A percentile compares a stretch with the other conserved stretches of the same genome.
Conservation (phyloP, 2,329 filamentous ascomycete species). For the Aphanocladium album region DNA sequence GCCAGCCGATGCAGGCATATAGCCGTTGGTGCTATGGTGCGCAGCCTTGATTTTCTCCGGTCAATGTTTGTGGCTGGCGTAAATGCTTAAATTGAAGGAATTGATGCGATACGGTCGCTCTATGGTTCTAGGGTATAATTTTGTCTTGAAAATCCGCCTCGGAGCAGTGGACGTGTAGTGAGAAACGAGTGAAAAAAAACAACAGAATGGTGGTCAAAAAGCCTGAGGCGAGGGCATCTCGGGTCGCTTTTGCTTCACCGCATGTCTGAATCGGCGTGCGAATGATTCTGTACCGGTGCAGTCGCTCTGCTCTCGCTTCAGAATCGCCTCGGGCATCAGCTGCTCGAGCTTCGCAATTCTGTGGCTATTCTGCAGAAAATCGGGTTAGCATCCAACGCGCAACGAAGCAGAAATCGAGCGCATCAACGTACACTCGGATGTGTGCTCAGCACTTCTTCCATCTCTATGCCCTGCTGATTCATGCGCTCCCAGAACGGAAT, state of each 20-base stretch:
- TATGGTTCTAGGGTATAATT: not conserved
- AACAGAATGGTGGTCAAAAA: not conserved
- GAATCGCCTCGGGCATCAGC: conserved; percentile 55
- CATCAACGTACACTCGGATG: conserved; percentile 60
- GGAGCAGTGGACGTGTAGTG: not conserved
- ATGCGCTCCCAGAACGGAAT: conserved; percentile 63
- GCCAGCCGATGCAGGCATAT: not conserved
- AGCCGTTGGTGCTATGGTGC: not conserved
- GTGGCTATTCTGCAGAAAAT: conserved; percentile 46
- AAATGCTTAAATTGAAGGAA: not conserved
- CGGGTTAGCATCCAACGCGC: not conserved
- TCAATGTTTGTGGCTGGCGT: not conserved
- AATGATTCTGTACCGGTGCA: conserved; percentile 49
- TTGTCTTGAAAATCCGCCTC: not conserved
- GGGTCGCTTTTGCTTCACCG: conserved; percentile 34
- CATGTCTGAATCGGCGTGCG: conserved; percentile 47
- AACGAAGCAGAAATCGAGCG: not conserved
- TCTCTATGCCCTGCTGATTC: conserved; percentile 43
- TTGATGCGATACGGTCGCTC: not conserved
- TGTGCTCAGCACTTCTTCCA: conserved; percentile 65
- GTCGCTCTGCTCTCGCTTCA: conserved; percentile 49
- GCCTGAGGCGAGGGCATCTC: not conserved
- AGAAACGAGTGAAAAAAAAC: not conserved
- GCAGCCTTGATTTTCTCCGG: not conserved
- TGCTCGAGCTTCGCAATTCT: conserved; percentile 60